Evolutionary conservation across 108 stramenopile genomes (phyloP).

Genomic region (Fragilaria radians): DNA sequence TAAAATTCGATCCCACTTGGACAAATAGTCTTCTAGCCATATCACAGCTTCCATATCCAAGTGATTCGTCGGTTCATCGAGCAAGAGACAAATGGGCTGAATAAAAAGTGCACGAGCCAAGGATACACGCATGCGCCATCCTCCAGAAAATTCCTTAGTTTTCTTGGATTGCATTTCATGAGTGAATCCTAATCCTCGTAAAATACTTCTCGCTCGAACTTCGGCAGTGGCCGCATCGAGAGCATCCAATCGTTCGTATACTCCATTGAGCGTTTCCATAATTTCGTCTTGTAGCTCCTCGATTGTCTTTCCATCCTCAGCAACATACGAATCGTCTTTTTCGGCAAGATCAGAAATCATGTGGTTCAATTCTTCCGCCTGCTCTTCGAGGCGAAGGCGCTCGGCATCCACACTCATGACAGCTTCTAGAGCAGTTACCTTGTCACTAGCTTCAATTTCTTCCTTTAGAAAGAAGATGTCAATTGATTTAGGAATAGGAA

Average conservation of each 20-base stretch:
- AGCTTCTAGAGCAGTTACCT: constrained; percentile 94
- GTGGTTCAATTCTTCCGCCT: constrained; percentile 87
- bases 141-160: constrained; percentile 94
- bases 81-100: constrained; percentile 68
- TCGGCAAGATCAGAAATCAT: constrained; percentile 66
- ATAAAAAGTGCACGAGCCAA: constrained; percentile 95
- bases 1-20: constrained; percentile 86
- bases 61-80: constrained; percentile 92
- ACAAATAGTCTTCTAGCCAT: constrained; percentile 94
- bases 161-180: constrained; percentile 85
- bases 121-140: constrained; percentile 99
- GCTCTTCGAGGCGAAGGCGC: constrained; percentile 74
- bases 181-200: constrained; percentile 96
- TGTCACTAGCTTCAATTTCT: constrained; percentile 91
- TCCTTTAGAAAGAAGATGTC: constrained; percentile 95
- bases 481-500: constrained; percentile 94
- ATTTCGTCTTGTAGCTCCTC: constrained; percentile 84
- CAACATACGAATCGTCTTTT: constrained; percentile 20
- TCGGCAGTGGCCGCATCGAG: constrained; percentile 95
- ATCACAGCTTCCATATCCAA: constrained; percentile 98
- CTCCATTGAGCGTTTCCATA: constrained; percentile 81
- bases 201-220: constrained; percentile 93
- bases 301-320: constrained; percentile 45
- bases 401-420: constrained; percentile 97
- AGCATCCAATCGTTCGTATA: constrained; percentile 95